phyloP scores from a whole-genome alignment of 208 protist genomes.

The Angomonas deanei region DNA sequence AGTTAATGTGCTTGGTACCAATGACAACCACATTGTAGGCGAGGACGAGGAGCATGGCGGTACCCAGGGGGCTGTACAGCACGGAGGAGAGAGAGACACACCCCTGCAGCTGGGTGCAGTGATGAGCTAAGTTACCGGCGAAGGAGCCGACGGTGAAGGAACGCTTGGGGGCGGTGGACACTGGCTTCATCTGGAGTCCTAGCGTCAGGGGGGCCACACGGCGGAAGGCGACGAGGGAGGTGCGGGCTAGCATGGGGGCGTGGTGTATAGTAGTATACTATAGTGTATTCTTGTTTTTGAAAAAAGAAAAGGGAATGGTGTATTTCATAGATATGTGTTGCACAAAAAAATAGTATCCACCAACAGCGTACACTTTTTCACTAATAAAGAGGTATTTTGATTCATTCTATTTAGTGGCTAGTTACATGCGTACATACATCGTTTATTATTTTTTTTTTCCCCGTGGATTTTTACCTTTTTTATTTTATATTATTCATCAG shows the following conservation, averaged over 20 bases:
- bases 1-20: slow-evolving; percentile 74
- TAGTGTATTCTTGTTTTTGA: not conserved
- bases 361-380: too few relatives aligned
- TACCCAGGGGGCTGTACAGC: slow-evolving; percentile 75
- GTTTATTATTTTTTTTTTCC: too few relatives aligned
- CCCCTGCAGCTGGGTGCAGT: slow-evolving; percentile 43
- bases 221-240: not conserved
- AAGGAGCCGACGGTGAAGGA: slow-evolving; percentile 30
- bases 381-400: too few relatives aligned
- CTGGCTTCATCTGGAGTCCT: slow-evolving; percentile 11
- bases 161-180: slow-evolving; percentile 22
- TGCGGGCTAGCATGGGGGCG: slow-evolving; percentile 11
- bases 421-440: too few relatives aligned
- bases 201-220: not conserved
- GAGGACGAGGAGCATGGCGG: slow-evolving; percentile 61
- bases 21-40: slow-evolving; percentile 87
- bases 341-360: too few relatives aligned
- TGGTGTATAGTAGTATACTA: not conserved
- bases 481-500: too few relatives aligned
- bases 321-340: too few relatives aligned
- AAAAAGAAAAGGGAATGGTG: not conserved
- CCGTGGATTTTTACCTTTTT: too few relatives aligned
- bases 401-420: too few relatives aligned
- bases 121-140: slow-evolving; percentile 45
- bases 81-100: slow-evolving; percentile 65